Evolutionary conservation across 805 yeast species (phyloP).

Genomic region (Sugiyamaella qingdaonensis): DNA sequence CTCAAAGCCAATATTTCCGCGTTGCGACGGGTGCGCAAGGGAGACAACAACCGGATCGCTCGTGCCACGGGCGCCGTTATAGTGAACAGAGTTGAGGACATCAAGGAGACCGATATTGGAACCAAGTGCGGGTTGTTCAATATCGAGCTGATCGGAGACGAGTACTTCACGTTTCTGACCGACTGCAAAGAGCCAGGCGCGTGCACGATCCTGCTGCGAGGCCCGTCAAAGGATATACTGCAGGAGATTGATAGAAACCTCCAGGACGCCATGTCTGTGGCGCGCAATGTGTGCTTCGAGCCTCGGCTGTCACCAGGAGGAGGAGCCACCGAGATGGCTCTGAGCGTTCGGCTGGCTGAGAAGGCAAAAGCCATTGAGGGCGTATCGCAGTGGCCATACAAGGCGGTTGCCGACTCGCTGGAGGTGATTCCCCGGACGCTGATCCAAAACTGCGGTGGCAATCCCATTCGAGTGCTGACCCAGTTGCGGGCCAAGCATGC

Average conservation of each 20-base stretch:
- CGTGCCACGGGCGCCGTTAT: constrained; percentile 97
- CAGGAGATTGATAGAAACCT: constrained; percentile 95
- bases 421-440: constrained; percentile 98
- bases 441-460: constrained; percentile 97
- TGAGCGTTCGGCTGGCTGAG: constrained; percentile 80
- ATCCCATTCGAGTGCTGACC: constrained; percentile 83
- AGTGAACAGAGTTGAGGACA: constrained; percentile 91
- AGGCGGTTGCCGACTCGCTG: constrained; percentile 97
- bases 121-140: constrained; percentile 84
- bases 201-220: constrained; percentile 87
- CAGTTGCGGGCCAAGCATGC: constrained; percentile 96
- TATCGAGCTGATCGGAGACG: constrained; percentile 95
- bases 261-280: constrained; percentile 98
- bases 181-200: constrained; percentile 85
- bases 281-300: constrained; percentile 90
- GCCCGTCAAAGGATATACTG: constrained; percentile 94
- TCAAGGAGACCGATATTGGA: constrained; percentile 88
- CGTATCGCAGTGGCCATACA: constrained; percentile 97
- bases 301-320: constrained; percentile 98
- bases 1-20: constrained; percentile 91
- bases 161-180: constrained; percentile 82
- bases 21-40: constrained; percentile 88
- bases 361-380: constrained; percentile 92
- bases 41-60: constrained; percentile 94
- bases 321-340: constrained; percentile 99